Conservation (phyloP, 2,329 filamentous ascomycete genomes). For the Venturia aucupariae region DNA sequence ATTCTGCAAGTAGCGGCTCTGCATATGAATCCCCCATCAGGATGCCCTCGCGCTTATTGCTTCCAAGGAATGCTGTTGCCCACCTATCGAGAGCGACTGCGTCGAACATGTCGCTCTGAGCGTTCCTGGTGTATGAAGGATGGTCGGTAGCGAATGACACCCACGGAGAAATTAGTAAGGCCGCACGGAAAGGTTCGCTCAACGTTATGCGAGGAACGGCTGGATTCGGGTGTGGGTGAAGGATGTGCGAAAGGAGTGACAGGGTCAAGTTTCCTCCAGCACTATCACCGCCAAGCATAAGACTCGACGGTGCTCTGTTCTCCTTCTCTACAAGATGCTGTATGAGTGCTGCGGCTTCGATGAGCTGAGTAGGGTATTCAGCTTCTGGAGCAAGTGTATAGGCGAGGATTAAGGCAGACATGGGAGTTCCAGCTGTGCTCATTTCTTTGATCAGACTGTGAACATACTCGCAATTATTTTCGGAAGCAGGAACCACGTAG, state of each 20-base stretch:
- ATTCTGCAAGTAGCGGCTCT: constrained; percentile 10
- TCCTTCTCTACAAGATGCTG: constrained; percentile 32
- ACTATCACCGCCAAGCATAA: constrained; percentile 20
- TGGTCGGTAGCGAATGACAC: constrained; percentile 10
- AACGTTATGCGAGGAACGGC: constrained; percentile 40
- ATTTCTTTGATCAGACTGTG: constrained; percentile 35
- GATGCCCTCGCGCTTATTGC: constrained; percentile 1
- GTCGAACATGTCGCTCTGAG: constrained; percentile 12
- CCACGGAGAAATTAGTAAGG: constrained; percentile 10
- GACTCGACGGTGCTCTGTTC: constrained; percentile 27
- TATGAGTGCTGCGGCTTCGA: constrained; percentile 38
- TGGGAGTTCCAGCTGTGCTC: constrained; percentile 35
- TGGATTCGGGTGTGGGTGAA: constrained; percentile 18
- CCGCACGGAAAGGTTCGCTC: not conserved
- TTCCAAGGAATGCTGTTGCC: constrained; percentile 8
- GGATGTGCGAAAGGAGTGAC: constrained; percentile 4
- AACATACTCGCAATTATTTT: constrained; percentile 42
- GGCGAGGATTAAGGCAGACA: constrained; percentile 45
- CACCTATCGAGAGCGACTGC: constrained; percentile 1
- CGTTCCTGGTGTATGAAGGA: constrained; percentile 4
- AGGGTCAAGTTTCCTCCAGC: constrained; percentile 10
- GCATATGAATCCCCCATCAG: constrained; percentile 11
- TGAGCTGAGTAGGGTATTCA: constrained; percentile 40
- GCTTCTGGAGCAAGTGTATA: constrained; percentile 47
- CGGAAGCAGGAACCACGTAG: constrained; percentile 40